Percentiles rank a stretch among this genome's conserved stretches.
Conservation (phyloP, 345 rosid genomes). For the Citrus sinensis region DNA sequence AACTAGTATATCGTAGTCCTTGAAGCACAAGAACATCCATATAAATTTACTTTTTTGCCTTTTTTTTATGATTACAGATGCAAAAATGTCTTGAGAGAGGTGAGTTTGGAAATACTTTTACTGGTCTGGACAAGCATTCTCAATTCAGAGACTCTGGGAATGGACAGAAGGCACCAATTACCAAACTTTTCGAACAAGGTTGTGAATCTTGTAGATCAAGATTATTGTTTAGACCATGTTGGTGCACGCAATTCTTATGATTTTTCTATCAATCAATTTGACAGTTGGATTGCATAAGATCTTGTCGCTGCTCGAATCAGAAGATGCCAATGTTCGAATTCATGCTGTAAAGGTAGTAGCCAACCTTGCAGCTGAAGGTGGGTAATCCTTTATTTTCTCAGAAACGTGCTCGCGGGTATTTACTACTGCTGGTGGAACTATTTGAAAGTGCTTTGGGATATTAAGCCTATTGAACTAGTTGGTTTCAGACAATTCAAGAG, state of each 20-base stretch:
- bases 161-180: slow-evolving; percentile 68
- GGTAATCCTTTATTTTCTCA: slow-evolving; percentile 10
- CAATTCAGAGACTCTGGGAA: slow-evolving; percentile 53
- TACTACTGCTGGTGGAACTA: neutral
- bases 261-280: slow-evolving; percentile 9
- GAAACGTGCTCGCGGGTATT: neutral
- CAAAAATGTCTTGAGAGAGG: slow-evolving; percentile 64
- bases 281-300: slow-evolving; percentile 91
- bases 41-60: neutral
- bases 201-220: neutral
- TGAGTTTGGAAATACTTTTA: slow-evolving; percentile 46
- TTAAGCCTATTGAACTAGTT: neutral
- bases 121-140: slow-evolving; percentile 53
- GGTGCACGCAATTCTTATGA: slow-evolving; percentile 5
- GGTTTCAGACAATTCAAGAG: neutral
- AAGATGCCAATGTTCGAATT: slow-evolving; percentile 86
- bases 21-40: neutral
- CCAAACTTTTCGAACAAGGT: slow-evolving; percentile 92
- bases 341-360: slow-evolving; percentile 99
- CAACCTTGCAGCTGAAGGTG: slow-evolving; percentile 98
- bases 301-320: slow-evolving; percentile 83
- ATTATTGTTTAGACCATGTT: neutral
- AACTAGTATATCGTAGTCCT: neutral
- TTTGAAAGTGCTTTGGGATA: neutral
- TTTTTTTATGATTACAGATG: slow-evolving; percentile 37